phyloP scores from a whole-genome alignment of 2,329 filamentous ascomycete genomes.

The Pseudogymnoascus sp. region DNA sequence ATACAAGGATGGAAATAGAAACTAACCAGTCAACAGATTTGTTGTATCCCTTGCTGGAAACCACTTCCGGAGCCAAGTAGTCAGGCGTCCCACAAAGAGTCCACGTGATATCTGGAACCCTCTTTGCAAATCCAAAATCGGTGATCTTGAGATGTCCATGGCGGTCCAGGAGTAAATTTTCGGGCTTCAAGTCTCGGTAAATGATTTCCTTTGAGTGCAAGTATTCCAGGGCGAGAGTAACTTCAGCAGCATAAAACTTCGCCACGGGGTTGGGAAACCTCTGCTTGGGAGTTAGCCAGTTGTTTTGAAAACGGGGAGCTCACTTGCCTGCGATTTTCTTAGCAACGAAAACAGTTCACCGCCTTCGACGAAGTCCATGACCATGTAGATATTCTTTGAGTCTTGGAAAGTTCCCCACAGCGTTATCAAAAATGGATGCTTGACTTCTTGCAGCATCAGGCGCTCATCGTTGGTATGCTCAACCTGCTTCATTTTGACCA shows the following conservation, averaged over 20 bases:
- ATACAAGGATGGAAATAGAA: constrained; percentile 13
- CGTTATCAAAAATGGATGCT: constrained; percentile 95
- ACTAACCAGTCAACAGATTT: constrained; percentile 97
- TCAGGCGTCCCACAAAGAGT: constrained; percentile 96
- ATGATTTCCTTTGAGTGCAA: constrained; percentile 93
- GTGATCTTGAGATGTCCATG: constrained; percentile 96
- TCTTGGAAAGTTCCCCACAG: constrained; percentile 99
- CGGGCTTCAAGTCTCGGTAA: constrained; percentile 93
- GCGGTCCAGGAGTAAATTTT: constrained; percentile 84
- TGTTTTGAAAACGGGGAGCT: background rate
- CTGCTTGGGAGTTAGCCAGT: constrained; percentile 39
- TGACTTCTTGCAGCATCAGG: constrained; percentile 90
- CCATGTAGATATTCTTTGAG: constrained; percentile 94
- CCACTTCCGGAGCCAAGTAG: constrained; percentile 94
- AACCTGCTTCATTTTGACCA: constrained; percentile 99
- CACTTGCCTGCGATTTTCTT: constrained; percentile 69
- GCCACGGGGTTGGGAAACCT: constrained; percentile 97
- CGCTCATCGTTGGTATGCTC: constrained; percentile 99
- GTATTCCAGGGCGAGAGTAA: constrained; percentile 91
- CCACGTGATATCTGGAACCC: constrained; percentile 98
- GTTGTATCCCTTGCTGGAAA: constrained; percentile 99
- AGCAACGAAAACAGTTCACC: constrained; percentile 94
- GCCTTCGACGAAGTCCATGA: constrained; percentile 99
- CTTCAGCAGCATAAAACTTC: constrained; percentile 98
- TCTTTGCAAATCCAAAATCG: constrained; percentile 97